phyloP scores from a whole-genome alignment of 768 basidiomycete species.

The Imleria badia region DNA sequence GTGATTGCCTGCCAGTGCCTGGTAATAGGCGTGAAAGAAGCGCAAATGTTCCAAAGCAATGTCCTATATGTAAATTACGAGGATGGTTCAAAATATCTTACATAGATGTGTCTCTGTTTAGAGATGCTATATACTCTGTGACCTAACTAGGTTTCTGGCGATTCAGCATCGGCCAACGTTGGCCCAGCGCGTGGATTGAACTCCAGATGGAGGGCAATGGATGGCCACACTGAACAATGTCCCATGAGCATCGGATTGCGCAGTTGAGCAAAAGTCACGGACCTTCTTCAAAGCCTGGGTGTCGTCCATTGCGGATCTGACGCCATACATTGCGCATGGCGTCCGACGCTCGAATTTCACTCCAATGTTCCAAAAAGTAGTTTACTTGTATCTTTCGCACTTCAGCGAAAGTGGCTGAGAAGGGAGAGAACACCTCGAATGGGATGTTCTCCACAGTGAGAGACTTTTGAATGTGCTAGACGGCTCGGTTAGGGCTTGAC shows the following conservation, averaged over 20 bases:
- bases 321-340: constrained; percentile 83
- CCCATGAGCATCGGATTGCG: constrained; percentile 7
- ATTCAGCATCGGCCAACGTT: constrained; percentile 21
- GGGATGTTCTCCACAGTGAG: constrained; percentile 80
- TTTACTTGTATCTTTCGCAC: constrained; percentile 80
- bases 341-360: constrained; percentile 77
- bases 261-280: constrained; percentile 8
- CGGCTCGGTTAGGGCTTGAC: constrained; percentile 3
- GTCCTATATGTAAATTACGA: constrained; percentile 7
- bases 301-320: constrained; percentile 78
- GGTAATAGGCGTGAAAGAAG: neutral
- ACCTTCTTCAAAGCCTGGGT: constrained; percentile 90
- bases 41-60: neutral
- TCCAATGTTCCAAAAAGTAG: constrained; percentile 81
- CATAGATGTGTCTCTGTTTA: neutral
- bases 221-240: constrained; percentile 56
- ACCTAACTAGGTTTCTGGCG: constrained; percentile 14
- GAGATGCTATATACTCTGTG: neutral
- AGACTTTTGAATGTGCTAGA: constrained; percentile 71
- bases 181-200: constrained; percentile 45
- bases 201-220: constrained; percentile 61
- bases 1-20: neutral
- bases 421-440: constrained; percentile 83
- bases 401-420: constrained; percentile 79
- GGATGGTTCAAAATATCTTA: constrained; percentile 8